Base-by-base conservation (phyloP, 306 rosid species). In the Inga laurina region DNA sequence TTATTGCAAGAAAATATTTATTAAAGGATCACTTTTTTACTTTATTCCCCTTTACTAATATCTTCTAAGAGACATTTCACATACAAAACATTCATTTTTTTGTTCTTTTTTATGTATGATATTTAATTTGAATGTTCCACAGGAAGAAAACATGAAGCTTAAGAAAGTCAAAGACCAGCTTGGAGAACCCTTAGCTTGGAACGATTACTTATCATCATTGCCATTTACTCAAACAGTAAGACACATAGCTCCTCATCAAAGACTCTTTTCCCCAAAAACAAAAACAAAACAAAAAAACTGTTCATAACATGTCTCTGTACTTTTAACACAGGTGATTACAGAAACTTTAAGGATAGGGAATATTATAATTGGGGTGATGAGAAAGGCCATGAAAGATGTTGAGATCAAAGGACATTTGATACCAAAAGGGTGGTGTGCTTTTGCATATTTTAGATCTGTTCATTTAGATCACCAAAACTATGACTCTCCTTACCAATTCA, bases 331-430 rank as follows among this genome's bases (percentile, higher is more conserved):
- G 98, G 97, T 96, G 84, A 94, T 96, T 39, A 90, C 97, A 77
- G 97, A 94, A 85, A 96, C 97, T 13, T 81, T 96, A 74, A 89
- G 99, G 84, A 83, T 94, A 89, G 98, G 97, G 77, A 96, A 96
- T 83, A 82, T 96, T 37, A 94, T 96, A 82, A 90, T 78, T 62
- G 98, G 97, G 13, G 97, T 92, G 72, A 94, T 96, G 95, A 61
- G 99, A 61, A 96, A 94, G 89, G 97, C 99, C 72, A 82, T 92
- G 93, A 92, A 88, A 82, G 97, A 96, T 82, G 84, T 96, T 34
- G 91, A 90, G 82, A 89, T 96, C 83, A 96, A 96, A 90, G 97
- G 99, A 67, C 65, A 89, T 79, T 77, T 88, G 7, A 94, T 96
- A 91, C 98, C 97, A 77, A 85, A 91, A 84, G 98, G 97, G 37